Conservation (phyloP, 2,329 filamentous ascomycete genomes). For the Pseudonectria buxi region DNA sequence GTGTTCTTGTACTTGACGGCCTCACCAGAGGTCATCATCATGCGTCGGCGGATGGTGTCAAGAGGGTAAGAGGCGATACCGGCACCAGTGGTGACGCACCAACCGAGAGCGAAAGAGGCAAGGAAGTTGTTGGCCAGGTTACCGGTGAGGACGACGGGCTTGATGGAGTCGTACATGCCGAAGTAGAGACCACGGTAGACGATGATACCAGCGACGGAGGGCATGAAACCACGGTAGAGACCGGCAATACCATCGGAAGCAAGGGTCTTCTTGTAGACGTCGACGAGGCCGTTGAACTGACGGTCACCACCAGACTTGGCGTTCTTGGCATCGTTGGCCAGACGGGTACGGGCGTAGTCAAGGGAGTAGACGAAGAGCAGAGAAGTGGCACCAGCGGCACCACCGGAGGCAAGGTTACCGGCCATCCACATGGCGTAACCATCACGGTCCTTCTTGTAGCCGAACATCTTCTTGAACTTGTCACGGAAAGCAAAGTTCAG, state of each 20-base stretch:
- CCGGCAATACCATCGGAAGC: conserved; percentile 96
- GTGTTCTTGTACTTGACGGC: conserved; percentile 99
- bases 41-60: conserved; percentile 99
- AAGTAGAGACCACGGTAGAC: conserved; percentile 99
- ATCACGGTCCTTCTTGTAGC: conserved; percentile 99
- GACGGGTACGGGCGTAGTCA: conserved; percentile 99
- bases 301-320: conserved; percentile 94
- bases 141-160: conserved; percentile 94
- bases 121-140: conserved; percentile 96
- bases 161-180: conserved; percentile 99
- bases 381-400: conserved; percentile 98
- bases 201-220: conserved; percentile 96
- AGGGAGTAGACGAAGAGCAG: conserved; percentile 99
- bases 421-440: conserved; percentile 99
- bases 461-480: conserved; percentile 99
- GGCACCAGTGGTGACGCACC: conserved; percentile 99
- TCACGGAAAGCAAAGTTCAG: conserved; percentile 99
- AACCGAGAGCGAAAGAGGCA: conserved; percentile 97
- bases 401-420: conserved; percentile 99
- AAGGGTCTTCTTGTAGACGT: conserved; percentile 99
- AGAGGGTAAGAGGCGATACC: conserved; percentile 99
- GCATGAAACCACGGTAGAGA: conserved; percentile 99
- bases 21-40: conserved; percentile 99
- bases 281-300: conserved; percentile 99
- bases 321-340: conserved; percentile 99